phyloP scores from a whole-genome alignment of 345 rosid genomes.

The Ailanthus altissimus region DNA sequence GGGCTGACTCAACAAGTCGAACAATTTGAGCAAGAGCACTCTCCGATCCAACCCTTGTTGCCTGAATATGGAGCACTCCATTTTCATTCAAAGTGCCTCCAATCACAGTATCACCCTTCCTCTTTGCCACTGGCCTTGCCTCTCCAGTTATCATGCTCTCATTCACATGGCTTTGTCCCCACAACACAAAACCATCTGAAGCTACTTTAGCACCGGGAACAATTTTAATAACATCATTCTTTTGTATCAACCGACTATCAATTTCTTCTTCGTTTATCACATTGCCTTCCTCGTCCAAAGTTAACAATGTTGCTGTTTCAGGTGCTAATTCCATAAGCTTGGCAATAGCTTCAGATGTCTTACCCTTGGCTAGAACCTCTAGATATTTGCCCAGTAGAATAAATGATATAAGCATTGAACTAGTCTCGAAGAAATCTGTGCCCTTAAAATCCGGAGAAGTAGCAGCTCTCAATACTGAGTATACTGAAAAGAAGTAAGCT shows the following conservation, averaged over 20 bases:
- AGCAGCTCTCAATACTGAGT: slow-evolving; percentile 77
- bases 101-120: slow-evolving; percentile 77
- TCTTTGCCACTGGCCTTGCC: slow-evolving; percentile 70
- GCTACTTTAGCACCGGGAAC: slow-evolving; percentile 73
- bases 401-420: slow-evolving; percentile 93
- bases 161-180: slow-evolving; percentile 78
- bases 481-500: slow-evolving; percentile 87
- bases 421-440: slow-evolving; percentile 90
- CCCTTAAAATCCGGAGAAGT: slow-evolving; percentile 58
- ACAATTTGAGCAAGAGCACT: slow-evolving; percentile 94
- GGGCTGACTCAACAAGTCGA: slow-evolving; percentile 92
- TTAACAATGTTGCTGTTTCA: slow-evolving; percentile 64
- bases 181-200: slow-evolving; percentile 65
- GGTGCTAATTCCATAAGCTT: slow-evolving; percentile 92
- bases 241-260: slow-evolving; percentile 80
- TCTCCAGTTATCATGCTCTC: slow-evolving; percentile 88
- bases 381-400: slow-evolving; percentile 90
- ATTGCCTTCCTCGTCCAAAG: slow-evolving; percentile 59
- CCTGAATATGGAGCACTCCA: slow-evolving; percentile 75
- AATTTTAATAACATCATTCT: slow-evolving; percentile 74
- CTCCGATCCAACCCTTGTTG: slow-evolving; percentile 90
- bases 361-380: slow-evolving; percentile 85
- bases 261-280: slow-evolving; percentile 73
- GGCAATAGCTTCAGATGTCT: slow-evolving; percentile 91
- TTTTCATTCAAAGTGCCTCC: slow-evolving; percentile 94